A percentile compares a stretch with the other conserved stretches of the same genome.
Conservation (phyloP, 768 basidiomycete species). For the Lentinula lateritia region DNA sequence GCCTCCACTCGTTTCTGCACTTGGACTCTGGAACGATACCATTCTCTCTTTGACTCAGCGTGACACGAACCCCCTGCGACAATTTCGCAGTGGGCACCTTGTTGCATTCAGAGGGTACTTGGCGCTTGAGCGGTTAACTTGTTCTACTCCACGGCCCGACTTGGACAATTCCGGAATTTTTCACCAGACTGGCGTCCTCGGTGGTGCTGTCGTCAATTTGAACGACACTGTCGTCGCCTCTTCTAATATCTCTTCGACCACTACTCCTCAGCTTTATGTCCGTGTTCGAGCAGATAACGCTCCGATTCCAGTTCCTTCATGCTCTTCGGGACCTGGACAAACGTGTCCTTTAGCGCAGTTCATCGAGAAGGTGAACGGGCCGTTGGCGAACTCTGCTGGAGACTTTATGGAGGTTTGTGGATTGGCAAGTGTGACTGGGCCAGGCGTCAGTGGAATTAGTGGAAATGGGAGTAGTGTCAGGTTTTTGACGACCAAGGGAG, state of each 20-base stretch:
- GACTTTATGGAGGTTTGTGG: conserved; percentile 34
- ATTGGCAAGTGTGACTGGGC: conserved; percentile 11
- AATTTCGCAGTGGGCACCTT: conserved; percentile 33
- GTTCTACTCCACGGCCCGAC: conserved; percentile 16
- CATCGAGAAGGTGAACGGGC: conserved; percentile 20
- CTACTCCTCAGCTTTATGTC: conserved; percentile 20
- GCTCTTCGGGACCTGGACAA: conserved; percentile 31
- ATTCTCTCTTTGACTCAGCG: conserved; percentile 25
- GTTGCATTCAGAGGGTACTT: conserved; percentile 36
- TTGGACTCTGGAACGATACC: conserved; percentile 34
- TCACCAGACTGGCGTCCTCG: background rate
- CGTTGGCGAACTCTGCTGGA: conserved; percentile 22
- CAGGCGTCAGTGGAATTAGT: conserved; percentile 1
- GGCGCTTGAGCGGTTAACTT: conserved; percentile 35
- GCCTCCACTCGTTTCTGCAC: conserved; percentile 34
- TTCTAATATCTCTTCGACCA: background rate
- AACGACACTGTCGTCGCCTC: background rate
- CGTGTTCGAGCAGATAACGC: conserved; percentile 34
- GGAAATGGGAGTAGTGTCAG: background rate
- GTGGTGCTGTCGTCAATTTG: background rate
- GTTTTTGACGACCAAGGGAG: conserved; percentile 6
- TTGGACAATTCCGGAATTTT: conserved; percentile 3
- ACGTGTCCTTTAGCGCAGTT: conserved; percentile 32
- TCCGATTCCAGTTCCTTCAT: conserved; percentile 34
- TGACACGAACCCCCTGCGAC: conserved; percentile 21